These are phyloP conservation scores for Calonectria naviculata DNA, from an alignment of 2,329 filamentous ascomycete genomes.

Conservation along the genomic window DNA sequence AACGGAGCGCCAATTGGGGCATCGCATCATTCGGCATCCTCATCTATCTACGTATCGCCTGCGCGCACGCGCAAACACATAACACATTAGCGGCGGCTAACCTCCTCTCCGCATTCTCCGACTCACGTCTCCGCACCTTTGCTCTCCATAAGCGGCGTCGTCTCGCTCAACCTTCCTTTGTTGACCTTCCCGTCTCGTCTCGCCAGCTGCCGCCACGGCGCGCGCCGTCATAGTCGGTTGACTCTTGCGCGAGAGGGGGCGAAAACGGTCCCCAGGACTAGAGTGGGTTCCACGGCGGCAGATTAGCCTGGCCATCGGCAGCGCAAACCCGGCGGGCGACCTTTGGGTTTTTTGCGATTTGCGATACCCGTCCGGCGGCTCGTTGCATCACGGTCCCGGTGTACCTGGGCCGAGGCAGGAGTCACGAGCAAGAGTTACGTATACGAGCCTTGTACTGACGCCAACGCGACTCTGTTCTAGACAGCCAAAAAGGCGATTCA, in stretches of 20 bases:
- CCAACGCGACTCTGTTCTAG: not conserved
- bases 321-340: slow-evolving; percentile 17
- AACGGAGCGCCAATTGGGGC: not conserved
- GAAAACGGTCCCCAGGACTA: slow-evolving; percentile 8
- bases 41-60: not conserved
- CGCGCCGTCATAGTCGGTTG: slow-evolving; percentile 1
- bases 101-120: slow-evolving; percentile 13
- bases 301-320: slow-evolving; percentile 9
- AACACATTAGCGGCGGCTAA: slow-evolving; percentile 9
- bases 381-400: not conserved
- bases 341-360: slow-evolving; percentile 3
- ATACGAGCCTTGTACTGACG: not conserved
- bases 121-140: slow-evolving; percentile 14
- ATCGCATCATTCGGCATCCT: slow-evolving; percentile 4
- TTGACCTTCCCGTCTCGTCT: slow-evolving; percentile 22
- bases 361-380: not conserved
- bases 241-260: slow-evolving; percentile 8
- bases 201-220: slow-evolving; percentile 13
- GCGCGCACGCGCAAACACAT: slow-evolving; percentile 1
- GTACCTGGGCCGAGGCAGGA: not conserved
- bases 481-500: not conserved
- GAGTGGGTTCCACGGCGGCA: slow-evolving; percentile 16
- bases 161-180: slow-evolving; percentile 7
- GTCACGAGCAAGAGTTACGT: not conserved
- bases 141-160: slow-evolving; percentile 4